A percentile compares a stretch with the other conserved stretches of the same genome.
Conservation (phyloP, 805 yeast species). For the Barnettozyma siamensis region DNA sequence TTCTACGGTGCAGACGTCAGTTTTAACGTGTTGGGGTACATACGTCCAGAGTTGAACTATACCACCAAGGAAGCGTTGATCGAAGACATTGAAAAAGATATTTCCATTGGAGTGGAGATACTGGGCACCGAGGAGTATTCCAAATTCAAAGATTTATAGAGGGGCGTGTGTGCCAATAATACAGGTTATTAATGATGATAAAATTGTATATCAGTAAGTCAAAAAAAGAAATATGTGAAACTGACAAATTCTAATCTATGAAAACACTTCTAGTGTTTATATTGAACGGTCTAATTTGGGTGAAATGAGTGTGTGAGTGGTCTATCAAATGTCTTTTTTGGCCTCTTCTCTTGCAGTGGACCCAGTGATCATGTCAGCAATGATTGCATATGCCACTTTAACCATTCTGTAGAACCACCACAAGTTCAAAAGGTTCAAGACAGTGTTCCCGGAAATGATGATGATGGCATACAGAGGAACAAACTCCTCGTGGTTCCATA, state of each 20-base stretch:
- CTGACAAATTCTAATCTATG: too few relatives aligned
- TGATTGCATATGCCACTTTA: conserved; percentile 47
- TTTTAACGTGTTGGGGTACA: conserved; percentile 75
- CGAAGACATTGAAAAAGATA: conserved; percentile 77
- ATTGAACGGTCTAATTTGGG: too few relatives aligned
- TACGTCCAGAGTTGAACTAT: conserved; percentile 86
- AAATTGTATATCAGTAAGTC: too few relatives aligned
- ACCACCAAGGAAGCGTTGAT: conserved; percentile 78
- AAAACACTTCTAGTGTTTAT: too few relatives aligned
- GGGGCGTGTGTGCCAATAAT: background rate
- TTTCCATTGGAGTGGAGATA: conserved; percentile 53
- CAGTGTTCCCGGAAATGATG: conserved; percentile 39
- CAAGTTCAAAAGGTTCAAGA: conserved; percentile 57
- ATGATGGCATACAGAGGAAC: conserved; percentile 33
- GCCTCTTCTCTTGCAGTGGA: conserved; percentile 20
- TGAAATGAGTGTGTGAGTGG: too few relatives aligned
- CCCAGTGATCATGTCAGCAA: conserved; percentile 24
- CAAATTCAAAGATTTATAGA: conserved; percentile 23
- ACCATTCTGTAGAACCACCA: conserved; percentile 82
- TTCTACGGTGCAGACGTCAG: conserved; percentile 81
- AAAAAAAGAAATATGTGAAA: too few relatives aligned
- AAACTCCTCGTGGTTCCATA: conserved; percentile 36
- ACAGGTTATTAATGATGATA: too few relatives aligned
- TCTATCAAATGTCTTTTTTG: conserved; percentile 20
- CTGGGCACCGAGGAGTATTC: conserved; percentile 39